These are phyloP conservation scores for Linderniella brevidens DNA, from an alignment of 257 asterid genomes.

Conservation along the genomic window DNA sequence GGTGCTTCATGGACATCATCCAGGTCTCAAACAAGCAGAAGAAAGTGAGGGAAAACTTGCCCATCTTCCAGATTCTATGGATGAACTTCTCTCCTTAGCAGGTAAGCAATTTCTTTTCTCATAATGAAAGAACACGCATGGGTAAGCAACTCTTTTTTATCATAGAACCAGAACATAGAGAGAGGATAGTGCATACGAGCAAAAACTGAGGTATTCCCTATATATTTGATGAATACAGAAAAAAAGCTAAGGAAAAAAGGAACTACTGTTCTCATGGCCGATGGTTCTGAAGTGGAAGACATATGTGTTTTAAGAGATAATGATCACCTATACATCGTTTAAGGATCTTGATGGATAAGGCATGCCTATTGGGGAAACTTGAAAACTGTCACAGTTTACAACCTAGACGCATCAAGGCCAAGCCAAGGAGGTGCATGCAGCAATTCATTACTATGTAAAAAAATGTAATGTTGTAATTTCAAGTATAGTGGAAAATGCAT, in stretches of 20 bases:
- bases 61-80: constrained; percentile 67
- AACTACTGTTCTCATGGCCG: constrained; percentile 40
- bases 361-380: constrained; percentile 8
- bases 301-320: constrained; percentile 53
- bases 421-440: not conserved
- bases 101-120: constrained; percentile 25
- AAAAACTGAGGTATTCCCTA: no score
- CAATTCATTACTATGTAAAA: constrained; percentile 5
- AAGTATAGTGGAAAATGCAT: not conserved
- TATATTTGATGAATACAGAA: constrained; percentile 26
- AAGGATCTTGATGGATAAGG: constrained; percentile 5
- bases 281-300: constrained; percentile 67
- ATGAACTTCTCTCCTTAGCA: constrained; percentile 53
- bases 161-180: no score
- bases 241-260: constrained; percentile 53
- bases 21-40: constrained; percentile 35
- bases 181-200: no score
- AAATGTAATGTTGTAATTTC: constrained; percentile 1
- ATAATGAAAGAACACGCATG: not conserved
- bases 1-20: constrained; percentile 76
- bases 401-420: constrained; percentile 1
- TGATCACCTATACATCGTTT: constrained; percentile 61
- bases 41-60: constrained; percentile 57
- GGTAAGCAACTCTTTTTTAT: not conserved
- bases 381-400: constrained; percentile 4